Evolutionary conservation across 1,139 yeast species (phyloP).

Genomic region (Lodderomyces theae): DNA sequence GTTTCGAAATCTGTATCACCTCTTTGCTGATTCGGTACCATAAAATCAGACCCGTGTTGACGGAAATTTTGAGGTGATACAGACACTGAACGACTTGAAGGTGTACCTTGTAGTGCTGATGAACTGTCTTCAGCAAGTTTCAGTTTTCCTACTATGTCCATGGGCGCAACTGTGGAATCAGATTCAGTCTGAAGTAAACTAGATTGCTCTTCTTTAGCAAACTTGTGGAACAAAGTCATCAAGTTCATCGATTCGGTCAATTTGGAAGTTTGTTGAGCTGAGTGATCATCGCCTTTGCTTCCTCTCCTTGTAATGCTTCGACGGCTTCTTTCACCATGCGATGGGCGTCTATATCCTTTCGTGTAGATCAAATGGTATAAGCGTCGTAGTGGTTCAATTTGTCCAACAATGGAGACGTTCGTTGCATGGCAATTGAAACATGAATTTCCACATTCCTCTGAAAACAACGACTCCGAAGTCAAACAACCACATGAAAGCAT

Average conservation of each 20-base stretch:
- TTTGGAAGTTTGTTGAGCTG: conserved; percentile 2
- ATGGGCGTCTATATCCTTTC: conserved; percentile 4
- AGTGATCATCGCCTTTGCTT: conserved; percentile 18
- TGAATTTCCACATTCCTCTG: conserved; percentile 15
- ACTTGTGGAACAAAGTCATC: conserved; percentile 38
- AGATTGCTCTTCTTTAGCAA: conserved; percentile 38
- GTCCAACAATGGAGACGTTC: conserved; percentile 37
- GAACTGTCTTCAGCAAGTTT: neutral
- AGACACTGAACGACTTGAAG: conserved; percentile 11
- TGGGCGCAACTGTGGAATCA: neutral
- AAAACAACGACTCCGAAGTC: conserved; percentile 49
- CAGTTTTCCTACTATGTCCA: conserved; percentile 7
- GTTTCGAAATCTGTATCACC: conserved; percentile 19
- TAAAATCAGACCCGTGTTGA: conserved; percentile 6
- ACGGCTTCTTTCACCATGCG: conserved; percentile 16
- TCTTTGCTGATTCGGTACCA: neutral
- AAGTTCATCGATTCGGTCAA: conserved; percentile 33
- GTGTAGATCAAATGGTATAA: conserved; percentile 30
- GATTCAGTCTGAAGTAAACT: neutral
- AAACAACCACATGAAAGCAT: conserved; percentile 72
- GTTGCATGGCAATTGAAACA: conserved; percentile 52
- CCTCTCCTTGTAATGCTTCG: conserved; percentile 27
- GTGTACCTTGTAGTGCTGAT: neutral
- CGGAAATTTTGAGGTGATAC: conserved; percentile 17
- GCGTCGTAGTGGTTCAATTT: conserved; percentile 51